phyloP scores from a whole-genome alignment of 1,139 yeast genomes.

The Hyphopichia buzzinii region DNA sequence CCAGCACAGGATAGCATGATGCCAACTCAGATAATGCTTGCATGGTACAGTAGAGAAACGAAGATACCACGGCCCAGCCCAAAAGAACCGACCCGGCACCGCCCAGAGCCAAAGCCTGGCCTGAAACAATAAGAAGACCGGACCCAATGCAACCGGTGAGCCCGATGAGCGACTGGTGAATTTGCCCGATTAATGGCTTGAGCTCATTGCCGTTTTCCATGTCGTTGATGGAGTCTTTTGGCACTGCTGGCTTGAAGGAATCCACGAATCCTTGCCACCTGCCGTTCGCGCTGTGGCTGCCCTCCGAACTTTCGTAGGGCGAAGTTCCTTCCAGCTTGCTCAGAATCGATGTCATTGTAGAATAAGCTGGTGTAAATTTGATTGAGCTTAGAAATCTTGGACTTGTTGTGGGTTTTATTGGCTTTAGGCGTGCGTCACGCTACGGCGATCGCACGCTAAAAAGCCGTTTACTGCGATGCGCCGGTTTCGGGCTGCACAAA shows the following conservation, averaged over 20 bases:
- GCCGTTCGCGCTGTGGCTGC: not conserved
- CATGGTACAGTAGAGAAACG: slow-evolving; percentile 60
- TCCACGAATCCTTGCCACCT: slow-evolving; percentile 29
- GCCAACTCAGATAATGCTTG: slow-evolving; percentile 70
- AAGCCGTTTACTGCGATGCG: too few species aligned
- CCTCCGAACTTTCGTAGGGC: not conserved
- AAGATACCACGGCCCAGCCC: slow-evolving; percentile 43
- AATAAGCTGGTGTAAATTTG: too few species aligned
- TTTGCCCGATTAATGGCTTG: slow-evolving; percentile 17
- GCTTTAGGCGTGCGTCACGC: too few species aligned
- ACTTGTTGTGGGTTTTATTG: too few species aligned
- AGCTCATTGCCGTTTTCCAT: slow-evolving; percentile 19
- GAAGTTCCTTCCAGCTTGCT: not conserved
- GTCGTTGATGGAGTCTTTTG: not conserved
- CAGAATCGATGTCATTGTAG: not conserved
- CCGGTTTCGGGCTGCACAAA: too few species aligned
- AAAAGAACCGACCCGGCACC: slow-evolving; percentile 41
- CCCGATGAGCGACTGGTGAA: slow-evolving; percentile 21
- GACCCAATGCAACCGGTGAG: slow-evolving; percentile 41
- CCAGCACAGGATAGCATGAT: slow-evolving; percentile 64
- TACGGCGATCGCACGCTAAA: too few species aligned
- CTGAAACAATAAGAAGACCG: slow-evolving; percentile 37
- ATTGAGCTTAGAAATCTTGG: too few species aligned
- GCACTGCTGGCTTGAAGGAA: slow-evolving; percentile 33
- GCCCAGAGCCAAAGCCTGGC: slow-evolving; percentile 31